These are phyloP conservation scores for Magnaporthales sp. DNA, from an alignment of 2,329 filamentous ascomycete genomes.

Conservation along the genomic window DNA sequence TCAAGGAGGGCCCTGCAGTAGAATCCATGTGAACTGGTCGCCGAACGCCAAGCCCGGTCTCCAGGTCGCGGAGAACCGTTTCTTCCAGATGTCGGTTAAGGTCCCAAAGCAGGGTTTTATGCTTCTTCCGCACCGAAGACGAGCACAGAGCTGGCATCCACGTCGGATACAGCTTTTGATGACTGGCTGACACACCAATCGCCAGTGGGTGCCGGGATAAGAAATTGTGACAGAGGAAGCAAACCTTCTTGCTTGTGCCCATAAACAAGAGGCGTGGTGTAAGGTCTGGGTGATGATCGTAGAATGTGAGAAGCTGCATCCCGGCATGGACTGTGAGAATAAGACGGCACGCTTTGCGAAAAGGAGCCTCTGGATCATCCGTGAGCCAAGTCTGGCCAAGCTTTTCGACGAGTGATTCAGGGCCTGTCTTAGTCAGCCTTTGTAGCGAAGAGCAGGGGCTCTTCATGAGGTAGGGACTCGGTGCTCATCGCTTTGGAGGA, in stretches of 20 bases:
- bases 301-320: conserved; percentile 17
- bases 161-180: conserved; percentile 17
- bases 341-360: conserved; percentile 12
- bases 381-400: conserved; percentile 11
- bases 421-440: conserved; percentile 2
- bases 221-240: conserved; percentile 16
- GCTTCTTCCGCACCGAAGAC: neutral
- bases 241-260: conserved; percentile 19
- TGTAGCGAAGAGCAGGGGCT: too few species aligned
- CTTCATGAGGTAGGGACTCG: too few species aligned
- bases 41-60: neutral
- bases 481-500: too few species aligned
- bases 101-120: neutral
- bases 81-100: neutral
- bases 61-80: neutral
- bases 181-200: conserved; percentile 14
- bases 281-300: conserved; percentile 13
- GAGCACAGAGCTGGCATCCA: conserved; percentile 14
- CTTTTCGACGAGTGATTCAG: neutral
- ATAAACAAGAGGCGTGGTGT: conserved; percentile 14
- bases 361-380: conserved; percentile 10
- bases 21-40: conserved; percentile 9
- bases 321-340: conserved; percentile 16
- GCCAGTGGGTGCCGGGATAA: conserved; percentile 12
- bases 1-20: conserved; percentile 10